Conservation (phyloP, 2,329 filamentous ascomycete species). For the Pezicula neosporulosa region DNA sequence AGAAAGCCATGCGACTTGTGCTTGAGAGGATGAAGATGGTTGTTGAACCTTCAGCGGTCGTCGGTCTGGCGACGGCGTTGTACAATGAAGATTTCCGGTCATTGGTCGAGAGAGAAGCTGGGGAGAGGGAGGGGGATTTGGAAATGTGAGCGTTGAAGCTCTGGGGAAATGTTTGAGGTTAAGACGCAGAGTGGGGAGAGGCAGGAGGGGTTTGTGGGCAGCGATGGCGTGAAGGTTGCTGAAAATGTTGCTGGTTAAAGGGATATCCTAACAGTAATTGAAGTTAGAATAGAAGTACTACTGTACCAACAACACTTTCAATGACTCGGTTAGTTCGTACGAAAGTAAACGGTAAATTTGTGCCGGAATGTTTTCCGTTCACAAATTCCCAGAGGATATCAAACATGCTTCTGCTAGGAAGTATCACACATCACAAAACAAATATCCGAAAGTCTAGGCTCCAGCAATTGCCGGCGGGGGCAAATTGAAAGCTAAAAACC, state of each 20-base stretch:
- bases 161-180: constrained; percentile 46
- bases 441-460: too few relatives aligned
- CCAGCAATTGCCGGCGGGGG: too few relatives aligned
- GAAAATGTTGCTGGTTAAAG: constrained; percentile 19
- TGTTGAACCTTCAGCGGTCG: constrained; percentile 83
- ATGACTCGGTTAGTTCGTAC: too few relatives aligned
- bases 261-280: neutral
- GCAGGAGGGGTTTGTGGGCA: constrained; percentile 11
- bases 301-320: too few relatives aligned
- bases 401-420: too few relatives aligned
- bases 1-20: constrained; percentile 70
- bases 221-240: constrained; percentile 13
- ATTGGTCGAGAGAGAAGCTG: constrained; percentile 67
- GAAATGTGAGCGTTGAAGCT: constrained; percentile 54
- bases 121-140: constrained; percentile 71
- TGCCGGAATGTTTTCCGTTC: too few relatives aligned
- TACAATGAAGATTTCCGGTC: constrained; percentile 81
- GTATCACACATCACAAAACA: too few relatives aligned
- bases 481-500: too few relatives aligned
- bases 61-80: constrained; percentile 77
- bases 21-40: constrained; percentile 88
- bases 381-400: too few relatives aligned
- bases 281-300: too few relatives aligned
- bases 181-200: constrained; percentile 8
- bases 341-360: too few relatives aligned